Evolutionary conservation across 257 asterid species (phyloP).

Genomic region (Penstemon newberryi): DNA sequence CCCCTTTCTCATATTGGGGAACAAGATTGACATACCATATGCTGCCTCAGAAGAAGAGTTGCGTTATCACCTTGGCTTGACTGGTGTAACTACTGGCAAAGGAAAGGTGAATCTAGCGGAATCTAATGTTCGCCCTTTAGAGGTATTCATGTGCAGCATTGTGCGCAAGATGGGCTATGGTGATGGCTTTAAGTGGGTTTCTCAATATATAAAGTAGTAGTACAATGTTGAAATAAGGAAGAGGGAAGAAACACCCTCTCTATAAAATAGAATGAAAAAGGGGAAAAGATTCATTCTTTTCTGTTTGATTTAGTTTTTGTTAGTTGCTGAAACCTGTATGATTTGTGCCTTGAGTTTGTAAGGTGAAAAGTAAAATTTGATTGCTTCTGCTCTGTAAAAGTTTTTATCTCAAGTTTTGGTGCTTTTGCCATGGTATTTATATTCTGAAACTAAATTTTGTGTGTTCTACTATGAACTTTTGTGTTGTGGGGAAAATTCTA

Average conservation of each 20-base stretch:
- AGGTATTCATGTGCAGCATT: slow-evolving; percentile 52
- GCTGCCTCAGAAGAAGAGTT: slow-evolving; percentile 51
- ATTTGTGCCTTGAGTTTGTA: slow-evolving; percentile 34
- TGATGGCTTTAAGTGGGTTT: slow-evolving; percentile 45
- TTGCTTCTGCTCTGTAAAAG: slow-evolving; percentile 38
- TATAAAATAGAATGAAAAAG: too few species aligned
- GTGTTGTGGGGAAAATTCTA: slow-evolving; percentile 6
- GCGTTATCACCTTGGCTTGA: slow-evolving; percentile 43
- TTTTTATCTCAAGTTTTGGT: slow-evolving; percentile 23
- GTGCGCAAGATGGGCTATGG: slow-evolving; percentile 50
- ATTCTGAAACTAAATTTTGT: background rate
- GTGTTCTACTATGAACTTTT: slow-evolving; percentile 3
- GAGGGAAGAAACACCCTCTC: too few species aligned
- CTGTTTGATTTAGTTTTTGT: too few species aligned
- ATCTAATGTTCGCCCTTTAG: slow-evolving; percentile 35
- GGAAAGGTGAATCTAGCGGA: slow-evolving; percentile 36
- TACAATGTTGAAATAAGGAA: too few species aligned
- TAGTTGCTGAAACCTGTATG: too few species aligned
- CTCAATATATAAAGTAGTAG: slow-evolving; percentile 40
- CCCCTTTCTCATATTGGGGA: slow-evolving; percentile 45
- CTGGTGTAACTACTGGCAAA: slow-evolving; percentile 45
- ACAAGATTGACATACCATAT: slow-evolving; percentile 44
- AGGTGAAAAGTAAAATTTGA: slow-evolving; percentile 25
- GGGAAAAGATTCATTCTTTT: too few species aligned
- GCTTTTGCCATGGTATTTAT: slow-evolving; percentile 2